Conservation (phyloP, 1,284 basidiomycete genomes). For the Leccinum huronense region DNA sequence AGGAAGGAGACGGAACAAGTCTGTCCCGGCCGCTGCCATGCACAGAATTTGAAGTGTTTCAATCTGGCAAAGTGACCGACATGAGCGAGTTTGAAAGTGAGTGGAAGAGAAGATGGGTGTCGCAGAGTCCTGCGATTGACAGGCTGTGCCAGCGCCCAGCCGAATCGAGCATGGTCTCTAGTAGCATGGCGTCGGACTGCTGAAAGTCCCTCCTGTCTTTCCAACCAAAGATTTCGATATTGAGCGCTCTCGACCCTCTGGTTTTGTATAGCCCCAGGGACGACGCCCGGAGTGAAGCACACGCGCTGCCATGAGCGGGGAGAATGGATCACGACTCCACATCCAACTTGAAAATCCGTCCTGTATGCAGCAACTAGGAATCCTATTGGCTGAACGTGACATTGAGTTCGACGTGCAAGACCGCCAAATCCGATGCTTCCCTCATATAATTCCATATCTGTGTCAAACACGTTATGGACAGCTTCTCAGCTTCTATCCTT, state of each 20-base stretch:
- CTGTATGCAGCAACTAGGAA: not conserved
- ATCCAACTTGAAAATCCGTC: too few relatives aligned
- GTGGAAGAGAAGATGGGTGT: constrained; percentile 31
- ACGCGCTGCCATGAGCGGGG: constrained; percentile 31
- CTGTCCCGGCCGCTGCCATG: constrained; percentile 31
- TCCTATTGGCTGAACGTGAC: not conserved
- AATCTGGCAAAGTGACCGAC: constrained; percentile 21
- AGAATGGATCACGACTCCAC: constrained; percentile 19
- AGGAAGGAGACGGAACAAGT: constrained; percentile 31
- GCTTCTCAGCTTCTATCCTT: not conserved
- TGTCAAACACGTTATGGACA: not conserved
- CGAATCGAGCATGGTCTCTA: constrained; percentile 31
- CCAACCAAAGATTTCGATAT: constrained; percentile 32
- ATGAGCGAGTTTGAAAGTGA: constrained; percentile 29
- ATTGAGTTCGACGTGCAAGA: not conserved
- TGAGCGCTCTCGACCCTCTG: constrained; percentile 28
- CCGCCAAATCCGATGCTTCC: not conserved
- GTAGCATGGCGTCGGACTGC: constrained; percentile 24
- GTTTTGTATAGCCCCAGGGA: constrained; percentile 30
- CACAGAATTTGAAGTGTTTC: constrained; percentile 33
- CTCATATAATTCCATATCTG: not conserved
- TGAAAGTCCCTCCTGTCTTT: constrained; percentile 35
- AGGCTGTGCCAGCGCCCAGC: constrained; percentile 30
- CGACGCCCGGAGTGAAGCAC: constrained; percentile 24
- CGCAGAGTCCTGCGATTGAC: constrained; percentile 27